phyloP scores from a whole-genome alignment of 2,329 filamentous ascomycete species.

The Cryphonectria carpinicola region DNA sequence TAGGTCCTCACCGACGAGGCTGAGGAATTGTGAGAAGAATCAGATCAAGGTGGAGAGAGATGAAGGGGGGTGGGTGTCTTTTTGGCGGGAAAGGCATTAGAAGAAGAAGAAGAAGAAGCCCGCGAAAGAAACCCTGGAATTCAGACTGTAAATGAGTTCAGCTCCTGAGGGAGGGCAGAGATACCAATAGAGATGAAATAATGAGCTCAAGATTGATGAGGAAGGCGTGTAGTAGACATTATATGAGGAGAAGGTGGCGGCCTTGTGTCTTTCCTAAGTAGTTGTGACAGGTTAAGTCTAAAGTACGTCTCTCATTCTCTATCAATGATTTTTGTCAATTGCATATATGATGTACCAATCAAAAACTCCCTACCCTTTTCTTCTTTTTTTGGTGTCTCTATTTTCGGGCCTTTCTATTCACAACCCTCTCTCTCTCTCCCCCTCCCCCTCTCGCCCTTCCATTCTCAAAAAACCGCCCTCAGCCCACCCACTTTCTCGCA shows the following conservation, averaged over 20 bases:
- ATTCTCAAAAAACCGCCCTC: constrained; percentile 25
- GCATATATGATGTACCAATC: not conserved
- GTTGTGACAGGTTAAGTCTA: not conserved
- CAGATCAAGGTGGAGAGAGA: not conserved
- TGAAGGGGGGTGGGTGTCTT: not conserved
- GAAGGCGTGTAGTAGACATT: not conserved
- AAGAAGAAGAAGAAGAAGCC: not conserved
- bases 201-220: not conserved
- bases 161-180: not conserved
- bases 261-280: not conserved
- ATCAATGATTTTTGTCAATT: not conserved
- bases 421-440: too few relatives aligned
- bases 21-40: not conserved
- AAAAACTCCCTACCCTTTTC: not conserved
- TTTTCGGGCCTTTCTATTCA: not conserved
- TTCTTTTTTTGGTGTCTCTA: not conserved
- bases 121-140: not conserved
- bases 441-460: too few relatives aligned
- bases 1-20: not conserved
- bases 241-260: not conserved
- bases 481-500: constrained; percentile 84
- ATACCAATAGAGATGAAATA: constrained; percentile 1
- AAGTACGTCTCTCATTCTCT: not conserved
- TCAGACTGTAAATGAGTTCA: not conserved
- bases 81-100: not conserved